These are phyloP conservation scores for Monascus ruber DNA, from an alignment of 2,329 filamentous ascomycete species.

Conservation along the genomic window DNA sequence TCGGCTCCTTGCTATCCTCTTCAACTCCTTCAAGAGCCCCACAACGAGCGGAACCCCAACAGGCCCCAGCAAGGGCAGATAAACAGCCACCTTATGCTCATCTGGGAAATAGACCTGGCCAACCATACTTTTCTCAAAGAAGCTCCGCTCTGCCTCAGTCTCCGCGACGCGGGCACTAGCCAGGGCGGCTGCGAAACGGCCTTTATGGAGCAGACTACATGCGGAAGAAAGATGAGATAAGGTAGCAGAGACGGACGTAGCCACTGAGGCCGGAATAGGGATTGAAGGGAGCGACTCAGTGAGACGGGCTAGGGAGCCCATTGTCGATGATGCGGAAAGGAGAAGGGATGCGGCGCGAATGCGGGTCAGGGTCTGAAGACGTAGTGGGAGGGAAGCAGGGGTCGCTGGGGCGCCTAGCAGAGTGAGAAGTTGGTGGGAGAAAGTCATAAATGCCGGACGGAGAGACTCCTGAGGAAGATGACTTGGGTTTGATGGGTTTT, in stretches of 20 bases:
- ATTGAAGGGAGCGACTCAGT: slow-evolving; percentile 78
- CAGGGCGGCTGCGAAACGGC: slow-evolving; percentile 55
- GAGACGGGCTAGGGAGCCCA: slow-evolving; percentile 83
- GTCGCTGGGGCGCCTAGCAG: slow-evolving; percentile 74
- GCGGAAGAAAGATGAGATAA: slow-evolving; percentile 66
- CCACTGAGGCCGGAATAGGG: slow-evolving; percentile 77
- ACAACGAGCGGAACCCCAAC: slow-evolving; percentile 82
- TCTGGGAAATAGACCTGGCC: slow-evolving; percentile 97
- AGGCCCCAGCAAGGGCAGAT: slow-evolving; percentile 79
- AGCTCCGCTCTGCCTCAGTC: slow-evolving; percentile 78
- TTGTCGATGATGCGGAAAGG: slow-evolving; percentile 79
- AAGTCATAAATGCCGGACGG: slow-evolving; percentile 72
- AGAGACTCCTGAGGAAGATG: slow-evolving; percentile 56
- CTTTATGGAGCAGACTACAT: slow-evolving; percentile 56
- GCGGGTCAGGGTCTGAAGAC: slow-evolving; percentile 73
- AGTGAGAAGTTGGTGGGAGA: slow-evolving; percentile 79
- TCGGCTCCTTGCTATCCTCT: slow-evolving; percentile 33
- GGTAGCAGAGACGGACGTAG: slow-evolving; percentile 70
- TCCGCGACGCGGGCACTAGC: slow-evolving; percentile 76
- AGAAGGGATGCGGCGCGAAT: slow-evolving; percentile 76
- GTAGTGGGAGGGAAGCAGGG: slow-evolving; percentile 67
- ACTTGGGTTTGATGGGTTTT: slow-evolving; percentile 16
- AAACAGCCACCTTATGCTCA: slow-evolving; percentile 95
- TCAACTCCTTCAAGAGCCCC: slow-evolving; percentile 71
- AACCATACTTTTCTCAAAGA: slow-evolving; percentile 99